A percentile compares a stretch with the other conserved stretches of the same genome.
Conservation (phyloP, 169 alveolate genomes). For the Cryptosporidium baileyi region DNA sequence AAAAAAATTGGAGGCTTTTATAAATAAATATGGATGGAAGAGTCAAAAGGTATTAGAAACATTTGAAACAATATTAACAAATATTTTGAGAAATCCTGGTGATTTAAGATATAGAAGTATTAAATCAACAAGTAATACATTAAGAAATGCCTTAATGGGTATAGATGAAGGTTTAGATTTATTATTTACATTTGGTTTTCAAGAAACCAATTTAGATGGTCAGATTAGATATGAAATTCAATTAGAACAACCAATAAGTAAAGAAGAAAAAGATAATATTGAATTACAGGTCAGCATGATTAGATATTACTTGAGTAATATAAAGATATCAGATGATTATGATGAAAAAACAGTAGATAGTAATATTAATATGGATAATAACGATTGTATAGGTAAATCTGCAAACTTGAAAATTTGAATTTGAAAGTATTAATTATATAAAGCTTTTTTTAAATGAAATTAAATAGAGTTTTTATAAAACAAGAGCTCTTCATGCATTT, state of each 20-base stretch:
- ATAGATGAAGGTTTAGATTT: constrained; percentile 56
- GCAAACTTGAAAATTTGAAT: no score
- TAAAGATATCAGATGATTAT: background rate
- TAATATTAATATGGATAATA: no score
- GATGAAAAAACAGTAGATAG: no score
- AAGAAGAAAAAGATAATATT: background rate
- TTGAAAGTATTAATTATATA: no score
- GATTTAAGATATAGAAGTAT: constrained; percentile 58
- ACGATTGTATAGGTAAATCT: no score
- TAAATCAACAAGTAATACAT: constrained; percentile 45
- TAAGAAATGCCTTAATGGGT: constrained; percentile 1
- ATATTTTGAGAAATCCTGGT: constrained; percentile 23
- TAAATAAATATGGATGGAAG: constrained; percentile 29
- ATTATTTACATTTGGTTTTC: constrained; percentile 13
- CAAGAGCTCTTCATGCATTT: no score
- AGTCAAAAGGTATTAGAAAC: constrained; percentile 53
- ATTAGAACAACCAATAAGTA: constrained; percentile 26
- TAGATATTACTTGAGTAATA: background rate
- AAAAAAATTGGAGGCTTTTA: background rate
- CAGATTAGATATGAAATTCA: constrained; percentile 48
- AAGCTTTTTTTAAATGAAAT: no score
- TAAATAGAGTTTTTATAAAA: no score
- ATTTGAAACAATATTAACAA: constrained; percentile 24
- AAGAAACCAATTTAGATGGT: background rate
- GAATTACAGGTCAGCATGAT: background rate